Conservation (phyloP, 805 yeast species). For the Ogataea pilisensis region DNA sequence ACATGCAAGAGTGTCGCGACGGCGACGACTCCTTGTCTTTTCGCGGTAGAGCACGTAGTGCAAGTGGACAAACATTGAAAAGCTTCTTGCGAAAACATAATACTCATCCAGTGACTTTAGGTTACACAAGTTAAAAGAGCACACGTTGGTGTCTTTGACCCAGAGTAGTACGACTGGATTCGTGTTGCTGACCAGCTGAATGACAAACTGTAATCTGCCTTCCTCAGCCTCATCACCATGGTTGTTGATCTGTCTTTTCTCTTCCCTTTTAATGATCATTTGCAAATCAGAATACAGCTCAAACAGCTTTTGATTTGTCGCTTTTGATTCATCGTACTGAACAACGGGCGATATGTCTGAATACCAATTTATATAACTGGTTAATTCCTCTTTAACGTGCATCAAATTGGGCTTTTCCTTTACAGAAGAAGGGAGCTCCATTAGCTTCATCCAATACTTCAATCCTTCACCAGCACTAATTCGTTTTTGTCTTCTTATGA, state of each 20-base stretch:
- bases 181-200: constrained; percentile 12
- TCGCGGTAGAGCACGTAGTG: background rate
- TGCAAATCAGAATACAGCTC: background rate
- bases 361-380: background rate
- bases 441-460: background rate
- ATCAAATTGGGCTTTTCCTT: background rate
- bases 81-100: constrained; percentile 9
- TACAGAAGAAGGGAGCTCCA: background rate
- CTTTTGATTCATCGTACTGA: background rate
- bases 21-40: too few species aligned
- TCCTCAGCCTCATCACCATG: background rate
- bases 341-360: background rate
- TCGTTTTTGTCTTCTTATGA: background rate
- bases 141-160: constrained; percentile 14
- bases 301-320: background rate
- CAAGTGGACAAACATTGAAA: constrained; percentile 8
- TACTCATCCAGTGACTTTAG: background rate
- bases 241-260: background rate
- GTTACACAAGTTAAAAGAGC: constrained; percentile 10
- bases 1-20: too few species aligned
- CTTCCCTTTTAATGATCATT: background rate
- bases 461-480: background rate
- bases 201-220: background rate
- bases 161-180: constrained; percentile 14
- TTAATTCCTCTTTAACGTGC: background rate